These are phyloP conservation scores for Chlorella sp. DNA, from an alignment of 139 green algal species.

Conservation along the genomic window DNA sequence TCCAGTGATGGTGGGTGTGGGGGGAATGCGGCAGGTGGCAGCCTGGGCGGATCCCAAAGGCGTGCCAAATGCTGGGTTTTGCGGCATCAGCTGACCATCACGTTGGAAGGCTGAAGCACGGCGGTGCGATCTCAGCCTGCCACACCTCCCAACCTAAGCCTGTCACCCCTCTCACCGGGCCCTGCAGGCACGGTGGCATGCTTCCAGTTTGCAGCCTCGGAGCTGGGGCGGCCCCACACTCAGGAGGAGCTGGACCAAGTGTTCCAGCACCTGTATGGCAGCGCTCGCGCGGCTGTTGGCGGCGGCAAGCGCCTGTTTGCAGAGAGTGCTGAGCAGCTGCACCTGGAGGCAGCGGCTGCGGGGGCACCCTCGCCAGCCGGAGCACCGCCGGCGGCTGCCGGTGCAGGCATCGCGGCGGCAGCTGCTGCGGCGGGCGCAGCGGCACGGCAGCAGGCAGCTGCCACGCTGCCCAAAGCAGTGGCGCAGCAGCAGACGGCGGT, in stretches of 20 bases:
- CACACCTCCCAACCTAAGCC: too few relatives aligned
- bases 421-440: not conserved
- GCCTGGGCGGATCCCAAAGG: too few relatives aligned
- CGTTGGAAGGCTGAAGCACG: too few relatives aligned
- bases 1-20: slow-evolving; percentile 69
- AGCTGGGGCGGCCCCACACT: slow-evolving; percentile 65
- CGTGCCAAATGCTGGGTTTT: too few relatives aligned
- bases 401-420: not conserved
- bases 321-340: slow-evolving; percentile 57
- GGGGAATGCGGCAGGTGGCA: too few relatives aligned
- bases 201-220: slow-evolving; percentile 62
- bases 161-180: too few relatives aligned
- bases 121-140: too few relatives aligned
- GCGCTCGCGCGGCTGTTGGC: not conserved
- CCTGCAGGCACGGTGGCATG: slow-evolving; percentile 59
- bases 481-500: slow-evolving; percentile 3
- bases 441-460: not conserved
- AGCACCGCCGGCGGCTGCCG: too few relatives aligned
- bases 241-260: slow-evolving; percentile 60
- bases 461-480: not conserved
- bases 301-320: slow-evolving; percentile 41
- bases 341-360: not conserved
- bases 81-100: too few relatives aligned
- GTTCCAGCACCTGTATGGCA: slow-evolving; percentile 71
- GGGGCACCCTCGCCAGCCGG: not conserved